Conservation (phyloP, 2,329 filamentous ascomycete genomes). For the Magnaporthiopsis incrustans region DNA sequence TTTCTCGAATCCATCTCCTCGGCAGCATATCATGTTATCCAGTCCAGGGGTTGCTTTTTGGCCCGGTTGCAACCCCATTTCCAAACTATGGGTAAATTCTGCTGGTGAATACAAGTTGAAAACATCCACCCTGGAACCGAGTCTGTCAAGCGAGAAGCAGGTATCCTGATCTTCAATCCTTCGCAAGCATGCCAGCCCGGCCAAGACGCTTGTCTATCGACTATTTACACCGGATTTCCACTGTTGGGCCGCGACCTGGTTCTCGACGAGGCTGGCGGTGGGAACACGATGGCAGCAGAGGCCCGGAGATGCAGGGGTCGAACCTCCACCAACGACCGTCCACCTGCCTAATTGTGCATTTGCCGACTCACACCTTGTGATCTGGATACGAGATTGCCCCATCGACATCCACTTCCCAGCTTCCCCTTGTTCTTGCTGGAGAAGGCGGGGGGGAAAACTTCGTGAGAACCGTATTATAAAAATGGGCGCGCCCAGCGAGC, state of each 20-base stretch:
- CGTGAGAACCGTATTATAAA: neutral
- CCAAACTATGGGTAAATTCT: neutral
- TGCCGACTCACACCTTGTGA: neutral
- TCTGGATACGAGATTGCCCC: neutral
- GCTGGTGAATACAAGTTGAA: neutral
- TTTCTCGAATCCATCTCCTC: no score
- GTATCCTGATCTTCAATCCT: no score
- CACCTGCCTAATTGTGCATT: neutral
- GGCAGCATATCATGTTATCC: no score
- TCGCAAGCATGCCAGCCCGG: no score
- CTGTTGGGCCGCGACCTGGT: neutral
- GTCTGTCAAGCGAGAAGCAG: no score
- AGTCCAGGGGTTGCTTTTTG: no score
- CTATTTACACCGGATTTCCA: neutral
- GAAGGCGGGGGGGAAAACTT: neutral
- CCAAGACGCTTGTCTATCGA: neutral
- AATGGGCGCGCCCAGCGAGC: no score
- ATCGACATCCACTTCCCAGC: neutral
- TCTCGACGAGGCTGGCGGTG: neutral
- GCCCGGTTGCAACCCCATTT: no score
- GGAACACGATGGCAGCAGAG: neutral
- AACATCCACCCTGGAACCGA: neutral
- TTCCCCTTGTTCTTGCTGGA: neutral
- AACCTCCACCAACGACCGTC: neutral
- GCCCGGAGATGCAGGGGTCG: neutral